Base-by-base conservation (phyloP, 2,329 filamentous ascomycete genomes). In the Clarireedia monteithiana region DNA sequence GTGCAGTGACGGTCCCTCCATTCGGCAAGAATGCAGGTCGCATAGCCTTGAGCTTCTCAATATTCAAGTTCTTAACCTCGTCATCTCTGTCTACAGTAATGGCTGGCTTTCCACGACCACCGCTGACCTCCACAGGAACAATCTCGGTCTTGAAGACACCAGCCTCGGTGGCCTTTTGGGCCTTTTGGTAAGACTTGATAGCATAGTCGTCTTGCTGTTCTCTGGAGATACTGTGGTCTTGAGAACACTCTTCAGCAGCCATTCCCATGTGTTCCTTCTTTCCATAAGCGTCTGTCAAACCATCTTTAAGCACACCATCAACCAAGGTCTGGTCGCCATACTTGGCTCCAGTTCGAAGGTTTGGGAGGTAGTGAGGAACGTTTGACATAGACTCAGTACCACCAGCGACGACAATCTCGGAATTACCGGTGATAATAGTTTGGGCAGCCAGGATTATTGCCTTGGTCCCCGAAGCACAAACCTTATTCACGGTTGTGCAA, bases 341-440 rank as follows among this genome's bases (percentile, higher is more conserved):
- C 77, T 97, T 97, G 73, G 88, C 85, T 64, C 94, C 94, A 63
- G 75, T 86, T 72, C 94, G 88, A 66, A 96, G 79, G 72, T 78
- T 88, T 62, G 91, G 88, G 53, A 96, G 86, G 78, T 99, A 99
- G 78, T 99, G 91, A 51, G 94, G 94, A 54, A 87, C 81, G 77
- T 97, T 97, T 70, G 91, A 96, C 94, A 99, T 99, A 78, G 91
- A 96, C 79, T 99, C 94, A 64, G 92, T 85, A 66, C 94, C 94
- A 69, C 91, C 94, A 63, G 91, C 94, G 58, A 99, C 90, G 62
- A 99, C 85, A 63, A 96, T 86, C 66, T 89, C 86, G 62, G 92
- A 92, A 71, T 90, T 96, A 65, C 94, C 92, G 53, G 91, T 95
- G 73, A 97, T 91, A 77, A 99, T 99, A 67, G 92, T 96, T 75